Conservation (phyloP, 306 rosid species). For the Medicago arabica region DNA sequence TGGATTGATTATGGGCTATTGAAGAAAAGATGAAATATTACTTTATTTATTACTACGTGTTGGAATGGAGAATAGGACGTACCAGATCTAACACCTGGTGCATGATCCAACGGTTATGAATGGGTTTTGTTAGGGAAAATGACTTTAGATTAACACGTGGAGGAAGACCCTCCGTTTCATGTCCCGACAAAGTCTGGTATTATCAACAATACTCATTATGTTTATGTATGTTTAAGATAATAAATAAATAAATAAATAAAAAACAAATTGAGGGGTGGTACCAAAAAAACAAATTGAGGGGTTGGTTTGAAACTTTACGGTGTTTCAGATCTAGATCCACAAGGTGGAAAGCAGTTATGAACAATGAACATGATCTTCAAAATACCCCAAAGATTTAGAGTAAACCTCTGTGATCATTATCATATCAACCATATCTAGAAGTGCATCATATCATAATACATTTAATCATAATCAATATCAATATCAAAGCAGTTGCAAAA, state of each 20-base stretch:
- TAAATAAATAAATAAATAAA: not conserved
- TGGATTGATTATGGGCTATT: slow-evolving; percentile 9
- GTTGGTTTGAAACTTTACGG: not conserved
- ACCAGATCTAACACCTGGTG: slow-evolving; percentile 34
- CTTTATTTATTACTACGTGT: slow-evolving; percentile 53
- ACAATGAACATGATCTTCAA: not conserved
- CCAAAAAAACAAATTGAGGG: not conserved
- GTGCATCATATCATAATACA: not conserved
- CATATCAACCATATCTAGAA: not conserved
- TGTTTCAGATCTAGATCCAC: slow-evolving; percentile 37
- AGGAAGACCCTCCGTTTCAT: slow-evolving; percentile 37
- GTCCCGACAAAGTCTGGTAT: slow-evolving; percentile 39
- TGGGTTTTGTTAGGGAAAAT: slow-evolving; percentile 9
- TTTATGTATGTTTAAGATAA: not conserved
- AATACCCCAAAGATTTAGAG: not conserved
- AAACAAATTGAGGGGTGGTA: slow-evolving; percentile 16
- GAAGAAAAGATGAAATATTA: slow-evolving; percentile 23
- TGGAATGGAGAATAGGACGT: slow-evolving; percentile 33
- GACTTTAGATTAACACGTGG: slow-evolving; percentile 53
- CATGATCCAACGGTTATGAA: slow-evolving; percentile 58
- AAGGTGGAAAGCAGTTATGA: not conserved
- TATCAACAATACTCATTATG: slow-evolving; percentile 1
- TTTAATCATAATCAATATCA: slow-evolving; percentile 14
- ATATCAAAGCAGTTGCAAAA: not conserved
- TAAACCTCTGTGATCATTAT: slow-evolving; percentile 2